Evolutionary conservation across 2,329 filamentous ascomycete genomes (phyloP), one percentile per base, ranked within the genome.

Genomic region (Diplodia sapinea): DNA sequence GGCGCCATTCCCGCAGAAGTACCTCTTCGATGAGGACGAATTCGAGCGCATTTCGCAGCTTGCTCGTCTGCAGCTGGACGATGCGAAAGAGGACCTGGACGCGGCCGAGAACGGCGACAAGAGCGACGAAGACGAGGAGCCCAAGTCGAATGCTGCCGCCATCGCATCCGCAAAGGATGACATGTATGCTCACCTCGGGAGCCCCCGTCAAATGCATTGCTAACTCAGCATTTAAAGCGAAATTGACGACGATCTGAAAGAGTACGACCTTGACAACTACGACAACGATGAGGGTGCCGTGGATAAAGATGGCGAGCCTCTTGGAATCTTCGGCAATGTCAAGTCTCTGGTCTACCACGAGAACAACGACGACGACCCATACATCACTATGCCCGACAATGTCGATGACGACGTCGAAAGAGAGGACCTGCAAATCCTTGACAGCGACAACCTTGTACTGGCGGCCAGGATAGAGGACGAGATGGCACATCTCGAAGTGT

Each of bases 401-500:
- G 87, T 78, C 3, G 88, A 90, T n/a, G 91, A 93, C 20, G 91
- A 96, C 38, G 92, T 96, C 67, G 95, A 98, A 72, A 87, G 93
- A 68, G 92, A 98, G 81, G 94, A 99, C 73, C 85, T 99, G 66
- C 94, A 99, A 80, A 91, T 99, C 71, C 81, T 98, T 71, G 89
- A 92, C 2, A 95, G 92, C 17, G 95, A 99, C 81, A 99, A 98
- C 78, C 84, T 99, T 69, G 86, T 99, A 40, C 84, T 99, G 57
- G 92, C 94, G 12, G 94, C 93, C 71, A 94, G 97, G 82, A 90
- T 98, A 63, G 95, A 99, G 80, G 95, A 99, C 74, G 95, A 99
- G 78, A 89, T 99, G 69, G 94, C 95, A 20, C 94, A 98, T 79
- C 85, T 99, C 31, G 95, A 99, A 79, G 91, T 98, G 23, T 97